Conservation (phyloP, 164 flowering plant genomes). For the Macadamia tetraphylla region DNA sequence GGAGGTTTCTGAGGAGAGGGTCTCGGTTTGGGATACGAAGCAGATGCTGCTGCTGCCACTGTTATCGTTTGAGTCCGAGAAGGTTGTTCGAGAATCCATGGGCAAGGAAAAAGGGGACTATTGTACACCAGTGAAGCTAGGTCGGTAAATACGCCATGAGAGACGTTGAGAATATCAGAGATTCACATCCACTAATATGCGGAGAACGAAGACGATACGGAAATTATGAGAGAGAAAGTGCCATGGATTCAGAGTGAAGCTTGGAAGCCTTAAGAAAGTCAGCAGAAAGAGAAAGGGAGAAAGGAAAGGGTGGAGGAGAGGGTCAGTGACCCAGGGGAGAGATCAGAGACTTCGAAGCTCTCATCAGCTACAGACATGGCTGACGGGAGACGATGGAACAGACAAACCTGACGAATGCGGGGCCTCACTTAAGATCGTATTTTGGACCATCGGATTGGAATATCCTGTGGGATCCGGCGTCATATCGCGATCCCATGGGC, state of each 20-base stretch:
- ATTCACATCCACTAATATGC: neutral
- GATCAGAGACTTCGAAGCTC: neutral
- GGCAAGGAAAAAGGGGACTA: neutral
- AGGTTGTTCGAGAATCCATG: conserved; percentile 26
- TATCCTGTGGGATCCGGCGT: no score
- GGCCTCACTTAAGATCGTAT: no score
- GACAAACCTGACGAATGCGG: neutral
- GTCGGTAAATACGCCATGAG: conserved; percentile 1
- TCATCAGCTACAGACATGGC: neutral
- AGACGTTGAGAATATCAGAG: neutral
- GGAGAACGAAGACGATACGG: neutral
- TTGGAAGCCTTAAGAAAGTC: neutral
- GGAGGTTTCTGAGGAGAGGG: conserved; percentile 16
- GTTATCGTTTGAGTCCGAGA: conserved; percentile 66
- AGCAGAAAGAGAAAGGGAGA: neutral
- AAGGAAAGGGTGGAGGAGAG: neutral
- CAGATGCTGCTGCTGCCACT: conserved; percentile 37
- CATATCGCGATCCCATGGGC: no score
- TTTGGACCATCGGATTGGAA: no score
- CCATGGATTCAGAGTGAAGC: neutral
- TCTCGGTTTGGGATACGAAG: conserved; percentile 23
- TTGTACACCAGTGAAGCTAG: neutral
- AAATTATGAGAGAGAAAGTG: neutral
- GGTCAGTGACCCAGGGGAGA: neutral
- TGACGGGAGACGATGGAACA: neutral